Base-by-base conservation (phyloP, 1,139 yeast genomes). In the Candida sp. region DNA sequence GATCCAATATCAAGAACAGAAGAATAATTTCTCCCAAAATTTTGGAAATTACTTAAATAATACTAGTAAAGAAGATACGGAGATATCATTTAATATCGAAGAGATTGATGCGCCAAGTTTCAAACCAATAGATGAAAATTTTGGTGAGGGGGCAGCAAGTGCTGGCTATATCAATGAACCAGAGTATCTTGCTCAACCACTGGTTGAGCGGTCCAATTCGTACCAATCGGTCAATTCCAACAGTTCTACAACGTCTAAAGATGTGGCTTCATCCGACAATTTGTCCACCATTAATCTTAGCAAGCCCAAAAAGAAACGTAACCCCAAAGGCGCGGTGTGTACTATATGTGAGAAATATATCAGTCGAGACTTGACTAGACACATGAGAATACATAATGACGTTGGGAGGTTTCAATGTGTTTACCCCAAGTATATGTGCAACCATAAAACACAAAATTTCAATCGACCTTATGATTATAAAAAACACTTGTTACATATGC, bases 381-480 rank as follows among this genome's bases (percentile, higher is more conserved):
- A 73, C 50, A 62, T 73, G 64, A 60, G 79, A 41, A 73, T 70
- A 38, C 79, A 73, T 53, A 72, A 73, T 49, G 76, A 70, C 43
- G 57, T 68, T n/a, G 77, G 78, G 2, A 51, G 79, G 15, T 73
- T 73, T 47, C 71, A 68, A 52, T 73, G 79, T 51, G 73, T 72
- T 22, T 73, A 66, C 48, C 77, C 78, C 1, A 63, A 64, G 40
- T 56, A 53, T 19, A 63, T 61, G 63, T 73, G 79, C 54, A 69
- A 61, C 47, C 79, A 73, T 51, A 69, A 70, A 49, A 71, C 77
- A 0, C 70, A 73, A 39, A 63, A 73, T 46, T 73, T 73, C 49
- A 73, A 73, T 52, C 61, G 79, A 36, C 79, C 79, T 2, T 73
- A 73, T 50, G 79, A 73, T 54, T 73, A 70, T 60, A 73, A 73